Evolutionary conservation across 1,139 yeast genomes (phyloP).

Genomic region (Lodderomyces oxycetoniae): DNA sequence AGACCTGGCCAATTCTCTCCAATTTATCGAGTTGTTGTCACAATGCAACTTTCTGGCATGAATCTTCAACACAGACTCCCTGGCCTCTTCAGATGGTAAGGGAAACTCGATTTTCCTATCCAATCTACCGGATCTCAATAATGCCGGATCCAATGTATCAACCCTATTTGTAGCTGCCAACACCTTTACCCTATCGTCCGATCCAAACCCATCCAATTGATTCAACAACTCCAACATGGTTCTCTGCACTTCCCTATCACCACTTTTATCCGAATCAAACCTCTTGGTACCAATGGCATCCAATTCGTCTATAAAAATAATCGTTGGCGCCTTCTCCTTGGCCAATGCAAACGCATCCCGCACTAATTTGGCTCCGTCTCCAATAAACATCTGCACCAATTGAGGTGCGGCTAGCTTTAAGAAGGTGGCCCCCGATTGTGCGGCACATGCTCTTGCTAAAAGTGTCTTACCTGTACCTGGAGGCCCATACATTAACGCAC

Average conservation of each 20-base stretch:
- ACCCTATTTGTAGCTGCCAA: constrained; percentile 98
- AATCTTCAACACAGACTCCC: constrained; percentile 93
- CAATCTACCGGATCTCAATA: constrained; percentile 93
- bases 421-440: constrained; percentile 97
- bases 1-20: constrained; percentile 97
- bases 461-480: constrained; percentile 99
- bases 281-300: constrained; percentile 99
- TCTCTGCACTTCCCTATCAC: constrained; percentile 98
- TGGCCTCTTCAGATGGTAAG: constrained; percentile 92
- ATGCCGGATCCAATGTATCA: constrained; percentile 95
- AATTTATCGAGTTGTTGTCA: constrained; percentile 79
- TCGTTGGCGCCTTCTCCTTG: constrained; percentile 97
- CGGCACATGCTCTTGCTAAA: constrained; percentile 98
- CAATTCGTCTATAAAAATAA: constrained; percentile 93
- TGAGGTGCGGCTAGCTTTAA: constrained; percentile 97
- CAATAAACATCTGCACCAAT: constrained; percentile 97
- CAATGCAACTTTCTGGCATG: constrained; percentile 96
- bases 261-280: constrained; percentile 94
- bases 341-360: constrained; percentile 99
- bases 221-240: constrained; percentile 96
- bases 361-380: constrained; percentile 97
- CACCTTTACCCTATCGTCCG: constrained; percentile 95
- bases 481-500: constrained; percentile 98
- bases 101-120: constrained; percentile 98
- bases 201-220: constrained; percentile 97